Base-by-base conservation (phyloP, 192 early-diverging fungal species). In the Kickxella alabastrina region DNA sequence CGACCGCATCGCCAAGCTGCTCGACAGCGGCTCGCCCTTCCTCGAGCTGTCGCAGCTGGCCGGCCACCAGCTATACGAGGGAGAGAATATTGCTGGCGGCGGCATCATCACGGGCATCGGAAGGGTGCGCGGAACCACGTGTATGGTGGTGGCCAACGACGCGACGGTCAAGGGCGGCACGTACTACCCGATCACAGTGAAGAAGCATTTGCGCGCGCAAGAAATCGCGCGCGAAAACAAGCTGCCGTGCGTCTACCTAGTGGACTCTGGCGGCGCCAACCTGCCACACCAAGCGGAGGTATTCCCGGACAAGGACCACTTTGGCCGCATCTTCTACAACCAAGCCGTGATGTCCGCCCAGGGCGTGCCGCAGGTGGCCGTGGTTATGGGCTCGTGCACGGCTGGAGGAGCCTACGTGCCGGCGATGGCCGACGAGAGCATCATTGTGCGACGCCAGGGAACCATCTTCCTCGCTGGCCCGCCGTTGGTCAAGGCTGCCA, bases 161-260 rank as follows among this genome's bases (percentile, higher is more conserved):
- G 87, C 92, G 3, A 98, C 95, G 1, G 95, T 98, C 47, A 98
- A 98, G 78, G 95, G 95, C 60, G 95, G 95, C 48, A 88, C 92
- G 36, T 98, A 98, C 77, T 98, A 92, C 57, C 95, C 95, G 29
- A 85, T 89, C 43, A 86, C 88, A 42, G 95, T 96, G 41, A 95
- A 95, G 79, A 98, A 98, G 82, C 95, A 98, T 66, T 71, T 98
- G 54, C 83, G 95, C 17, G 95, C 95, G 19, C 95, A 98, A 76
- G 95, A 98, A 66, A 91, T 98, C 54, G 95, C 93, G 13, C 79
- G 72, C 45, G 93, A 95, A 74, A 98, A 98, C 81, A 62, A 77
- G 14, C 75, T 98, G 42, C 95, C 95, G 31, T 98, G 93, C 68
- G 87, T 98, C 52, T 98, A 95, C 61, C 77, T 94, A 14, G 94